These are phyloP conservation scores for Thozetella sp. DNA, from an alignment of 495 filamentous ascomycete species.

Conservation along the genomic window DNA sequence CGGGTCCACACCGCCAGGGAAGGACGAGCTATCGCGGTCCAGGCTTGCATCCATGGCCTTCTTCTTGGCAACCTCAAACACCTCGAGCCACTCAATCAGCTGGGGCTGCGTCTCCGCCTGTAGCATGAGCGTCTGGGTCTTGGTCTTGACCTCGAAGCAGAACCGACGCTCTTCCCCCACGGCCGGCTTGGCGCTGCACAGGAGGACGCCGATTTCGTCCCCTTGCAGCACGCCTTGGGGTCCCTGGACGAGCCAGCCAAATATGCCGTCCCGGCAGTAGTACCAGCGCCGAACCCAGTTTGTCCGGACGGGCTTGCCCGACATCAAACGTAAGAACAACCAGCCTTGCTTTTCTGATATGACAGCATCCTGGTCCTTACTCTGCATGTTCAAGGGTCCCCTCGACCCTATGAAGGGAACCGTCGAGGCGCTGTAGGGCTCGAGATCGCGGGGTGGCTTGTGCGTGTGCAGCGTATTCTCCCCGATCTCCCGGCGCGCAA, in stretches of 20 bases:
- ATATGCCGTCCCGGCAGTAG: conserved; percentile 92
- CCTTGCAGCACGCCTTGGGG: conserved; percentile 89
- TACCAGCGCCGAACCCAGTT: conserved; percentile 92
- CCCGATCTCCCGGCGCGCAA: conserved; percentile 81
- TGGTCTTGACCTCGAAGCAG: conserved; percentile 99
- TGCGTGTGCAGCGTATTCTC: conserved; percentile 69
- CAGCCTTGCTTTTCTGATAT: conserved; percentile 88
- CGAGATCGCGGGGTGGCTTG: conserved; percentile 85
- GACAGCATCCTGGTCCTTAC: conserved; percentile 43
- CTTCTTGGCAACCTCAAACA: conserved; percentile 91
- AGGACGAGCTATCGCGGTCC: conserved; percentile 56
- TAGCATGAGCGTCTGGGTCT: conserved; percentile 84
- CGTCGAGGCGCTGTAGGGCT: conserved; percentile 87
- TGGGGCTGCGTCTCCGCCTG: conserved; percentile 93
- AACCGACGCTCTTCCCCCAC: conserved; percentile 92
- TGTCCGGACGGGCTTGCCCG: conserved; percentile 85
- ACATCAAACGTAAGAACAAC: conserved; percentile 80
- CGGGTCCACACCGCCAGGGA: conserved; percentile 68
- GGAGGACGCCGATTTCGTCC: conserved; percentile 91
- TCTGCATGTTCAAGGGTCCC: conserved; percentile 59
- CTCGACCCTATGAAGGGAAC: conserved; percentile 80
- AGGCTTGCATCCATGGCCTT: conserved; percentile 82
- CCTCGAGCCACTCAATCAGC: conserved; percentile 86
- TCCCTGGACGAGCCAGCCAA: conserved; percentile 92
- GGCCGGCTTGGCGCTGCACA: conserved; percentile 89